Evolutionary conservation across 345 rosid species (phyloP), one percentile per base, ranked within the genome.

Genomic region (Luvunga scandens): DNA sequence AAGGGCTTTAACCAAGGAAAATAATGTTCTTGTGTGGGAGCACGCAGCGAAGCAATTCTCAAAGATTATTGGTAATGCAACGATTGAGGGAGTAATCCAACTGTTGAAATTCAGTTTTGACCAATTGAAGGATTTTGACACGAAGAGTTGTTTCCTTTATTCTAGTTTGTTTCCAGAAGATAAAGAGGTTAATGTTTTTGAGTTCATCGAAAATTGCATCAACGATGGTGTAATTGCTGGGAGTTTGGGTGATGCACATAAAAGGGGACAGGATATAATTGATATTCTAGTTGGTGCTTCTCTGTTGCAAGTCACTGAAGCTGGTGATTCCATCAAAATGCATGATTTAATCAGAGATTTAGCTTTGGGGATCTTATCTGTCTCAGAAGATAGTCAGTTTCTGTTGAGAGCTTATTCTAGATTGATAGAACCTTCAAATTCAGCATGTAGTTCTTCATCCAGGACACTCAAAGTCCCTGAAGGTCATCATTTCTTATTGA

Each of bases 141-240:
- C 33, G 21, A 70, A 39, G 42, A 59, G 45, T 66, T 79, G 50
- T 79, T 48, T 69, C 73, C 34, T 69, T 4, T 9, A 69, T 14
- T 69, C 33, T 48, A 7, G 60, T 48, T 48, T 69, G 36, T 45
- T 25, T 69, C 31, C 57, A 6, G 72, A 25, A 25, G 59, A 69
- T 25, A 22, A 6, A 25, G 36, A 69, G 57, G 19, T 45, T 69
- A 27, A 45, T 27, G 16, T 69, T 45, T 45, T 69, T 13, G 24
- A 42, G n/a, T 69, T 69, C 30, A 27, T 69, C 2, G 72, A 69
- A 69, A n/a, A 39, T 30, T 79, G 77, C 38, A 38, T 73, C 48
- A 50, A 66, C 45, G 77, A 79, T 24, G 73, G 73, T 56, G 28
- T 79, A 9, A 73, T 79, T 66, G 16, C 73, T 19, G 77, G 77